Conservation (phyloP, 768 basidiomycete species). For the Boletus rufocinnamomeus region DNA sequence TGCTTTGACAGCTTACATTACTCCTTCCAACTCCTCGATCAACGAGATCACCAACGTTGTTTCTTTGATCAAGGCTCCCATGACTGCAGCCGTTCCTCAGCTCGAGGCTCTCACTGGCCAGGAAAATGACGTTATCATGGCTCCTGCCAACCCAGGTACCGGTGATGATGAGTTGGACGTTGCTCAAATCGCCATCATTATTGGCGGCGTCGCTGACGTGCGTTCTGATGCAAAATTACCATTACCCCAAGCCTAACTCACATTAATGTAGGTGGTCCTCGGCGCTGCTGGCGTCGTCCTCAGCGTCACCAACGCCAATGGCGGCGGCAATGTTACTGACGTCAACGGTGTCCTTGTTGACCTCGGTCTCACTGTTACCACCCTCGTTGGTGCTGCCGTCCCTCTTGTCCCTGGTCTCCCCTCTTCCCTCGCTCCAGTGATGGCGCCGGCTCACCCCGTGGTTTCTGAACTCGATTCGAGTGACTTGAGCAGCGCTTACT, state of each 20-base stretch:
- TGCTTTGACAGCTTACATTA: slow-evolving; percentile 25
- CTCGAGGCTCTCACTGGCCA: slow-evolving; percentile 32
- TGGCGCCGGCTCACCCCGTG: slow-evolving; percentile 21
- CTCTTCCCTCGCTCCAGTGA: slow-evolving; percentile 21
- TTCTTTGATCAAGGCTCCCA: slow-evolving; percentile 23
- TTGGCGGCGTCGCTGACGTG: slow-evolving; percentile 29
- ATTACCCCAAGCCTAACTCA: not conserved
- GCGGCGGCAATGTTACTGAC: not conserved
- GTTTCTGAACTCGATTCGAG: slow-evolving; percentile 26
- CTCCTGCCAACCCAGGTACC: slow-evolving; percentile 7
- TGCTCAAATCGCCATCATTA: slow-evolving; percentile 23
- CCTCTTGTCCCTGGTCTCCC: slow-evolving; percentile 28
- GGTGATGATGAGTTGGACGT: slow-evolving; percentile 30
- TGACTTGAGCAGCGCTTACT: slow-evolving; percentile 24
- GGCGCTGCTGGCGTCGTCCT: slow-evolving; percentile 28
- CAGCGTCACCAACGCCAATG: slow-evolving; percentile 4
- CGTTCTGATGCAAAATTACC: not conserved
- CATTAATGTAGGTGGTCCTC: slow-evolving; percentile 28
- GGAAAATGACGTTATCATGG: slow-evolving; percentile 28
- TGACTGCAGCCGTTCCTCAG: slow-evolving; percentile 24
- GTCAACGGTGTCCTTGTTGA: slow-evolving; percentile 7
- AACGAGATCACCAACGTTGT: slow-evolving; percentile 24
- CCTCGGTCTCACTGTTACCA: slow-evolving; percentile 23
- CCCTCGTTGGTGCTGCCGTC: slow-evolving; percentile 18
- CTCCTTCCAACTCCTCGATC: slow-evolving; percentile 26